Percentiles rank a stretch among this genome's conserved stretches.
Conservation (phyloP, 2,329 filamentous ascomycete species). For the Penicillium sp. region DNA sequence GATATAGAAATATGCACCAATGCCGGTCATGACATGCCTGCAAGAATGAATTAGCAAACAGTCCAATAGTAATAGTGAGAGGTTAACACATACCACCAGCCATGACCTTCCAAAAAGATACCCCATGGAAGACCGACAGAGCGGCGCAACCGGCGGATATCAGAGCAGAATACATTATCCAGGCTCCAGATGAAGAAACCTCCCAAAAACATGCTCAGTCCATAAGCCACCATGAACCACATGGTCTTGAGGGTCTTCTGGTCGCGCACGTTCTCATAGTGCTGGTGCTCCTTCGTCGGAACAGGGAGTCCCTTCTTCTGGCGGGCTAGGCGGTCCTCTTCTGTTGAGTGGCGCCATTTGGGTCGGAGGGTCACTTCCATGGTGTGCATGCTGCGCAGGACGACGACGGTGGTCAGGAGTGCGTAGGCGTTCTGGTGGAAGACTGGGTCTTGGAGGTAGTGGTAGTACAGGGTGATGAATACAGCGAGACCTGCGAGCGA, state of each 20-base stretch:
- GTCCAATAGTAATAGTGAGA: not conserved
- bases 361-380: slow-evolving; percentile 69
- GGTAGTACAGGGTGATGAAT: slow-evolving; percentile 77
- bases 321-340: slow-evolving; percentile 44
- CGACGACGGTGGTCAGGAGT: slow-evolving; percentile 65
- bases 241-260: slow-evolving; percentile 61
- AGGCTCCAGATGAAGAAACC: slow-evolving; percentile 76
- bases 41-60: slow-evolving; percentile 13
- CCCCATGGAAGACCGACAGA: slow-evolving; percentile 75
- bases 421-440: slow-evolving; percentile 83
- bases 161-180: slow-evolving; percentile 72
- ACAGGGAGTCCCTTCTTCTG: slow-evolving; percentile 37
- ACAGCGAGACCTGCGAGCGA: slow-evolving; percentile 55
- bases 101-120: slow-evolving; percentile 68
- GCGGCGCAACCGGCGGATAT: slow-evolving; percentile 63
- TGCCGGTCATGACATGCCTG: slow-evolving; percentile 76
- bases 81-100: slow-evolving; percentile 60
- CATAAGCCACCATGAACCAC: slow-evolving; percentile 71
- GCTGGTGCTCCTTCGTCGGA: slow-evolving; percentile 44
- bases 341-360: slow-evolving; percentile 50
- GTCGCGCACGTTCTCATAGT: slow-evolving; percentile 56
- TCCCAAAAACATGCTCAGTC: slow-evolving; percentile 67
- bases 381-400: slow-evolving; percentile 71
- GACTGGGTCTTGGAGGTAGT: slow-evolving; percentile 73
- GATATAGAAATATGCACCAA: slow-evolving; percentile 81